Evolutionary conservation across 345 rosid species (phyloP).

Genomic region (Eucalyptus pumila): DNA sequence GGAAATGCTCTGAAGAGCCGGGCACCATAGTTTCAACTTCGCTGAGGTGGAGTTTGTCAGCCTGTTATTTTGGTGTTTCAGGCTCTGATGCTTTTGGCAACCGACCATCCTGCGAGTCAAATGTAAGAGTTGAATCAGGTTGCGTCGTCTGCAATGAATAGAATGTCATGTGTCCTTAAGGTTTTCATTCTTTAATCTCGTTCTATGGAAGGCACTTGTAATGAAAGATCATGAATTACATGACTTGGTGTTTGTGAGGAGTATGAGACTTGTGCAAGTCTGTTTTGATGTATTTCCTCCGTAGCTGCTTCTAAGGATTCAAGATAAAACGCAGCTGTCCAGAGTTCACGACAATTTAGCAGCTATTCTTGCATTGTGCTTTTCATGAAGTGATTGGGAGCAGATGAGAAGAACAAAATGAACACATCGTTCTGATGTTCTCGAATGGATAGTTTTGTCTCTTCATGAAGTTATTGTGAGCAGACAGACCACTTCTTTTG

Average conservation of each 20-base stretch:
- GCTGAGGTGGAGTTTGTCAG: slow-evolving; percentile 22
- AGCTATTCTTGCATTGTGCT: not conserved
- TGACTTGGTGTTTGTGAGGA: not conserved
- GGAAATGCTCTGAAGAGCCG: slow-evolving; percentile 71
- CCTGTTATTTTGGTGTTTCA: slow-evolving; percentile 35
- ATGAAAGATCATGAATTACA: not conserved
- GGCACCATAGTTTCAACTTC: slow-evolving; percentile 69
- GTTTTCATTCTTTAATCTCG: slow-evolving; percentile 1
- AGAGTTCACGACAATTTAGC: not conserved
- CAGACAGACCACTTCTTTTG: not conserved
- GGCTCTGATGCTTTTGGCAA: slow-evolving; percentile 15
- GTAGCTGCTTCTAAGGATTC: not conserved
- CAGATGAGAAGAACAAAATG: not conserved
- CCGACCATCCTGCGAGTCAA: not conserved
- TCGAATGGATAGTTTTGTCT: not conserved
- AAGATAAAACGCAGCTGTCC: not conserved
- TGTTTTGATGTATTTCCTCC: not conserved
- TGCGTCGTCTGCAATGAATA: not conserved
- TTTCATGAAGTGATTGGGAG: not conserved
- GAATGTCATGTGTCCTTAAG: not conserved
- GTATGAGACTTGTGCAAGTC: not conserved
- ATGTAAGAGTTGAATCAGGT: not conserved
- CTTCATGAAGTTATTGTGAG: not conserved
- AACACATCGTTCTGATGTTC: not conserved
- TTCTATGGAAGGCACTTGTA: not conserved